Evolutionary conservation across 2,329 filamentous ascomycete genomes (phyloP).

Genomic region (Arthrobotrys musiformis): DNA sequence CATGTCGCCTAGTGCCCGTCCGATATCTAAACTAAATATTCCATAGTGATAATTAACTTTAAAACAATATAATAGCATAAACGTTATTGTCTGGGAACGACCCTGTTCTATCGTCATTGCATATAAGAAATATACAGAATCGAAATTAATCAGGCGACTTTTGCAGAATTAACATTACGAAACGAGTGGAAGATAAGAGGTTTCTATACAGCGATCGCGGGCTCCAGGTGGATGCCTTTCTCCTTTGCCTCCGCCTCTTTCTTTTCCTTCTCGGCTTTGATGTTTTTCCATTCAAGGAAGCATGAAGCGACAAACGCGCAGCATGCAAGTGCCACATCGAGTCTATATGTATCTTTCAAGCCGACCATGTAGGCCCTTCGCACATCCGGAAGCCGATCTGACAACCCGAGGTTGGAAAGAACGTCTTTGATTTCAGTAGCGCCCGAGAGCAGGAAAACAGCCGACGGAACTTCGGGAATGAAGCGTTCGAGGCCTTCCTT

Average conservation of each 20-base stretch:
- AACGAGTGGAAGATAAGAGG: background rate
- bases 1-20: too few species aligned
- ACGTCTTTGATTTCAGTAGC: constrained; percentile 65
- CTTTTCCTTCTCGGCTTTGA: constrained; percentile 57
- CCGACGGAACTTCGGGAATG: constrained; percentile 65
- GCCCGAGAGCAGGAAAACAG: constrained; percentile 68
- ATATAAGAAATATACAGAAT: background rate
- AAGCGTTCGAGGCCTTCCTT: constrained; percentile 60
- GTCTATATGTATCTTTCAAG: constrained; percentile 67
- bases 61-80: background rate
- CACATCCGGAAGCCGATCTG: constrained; percentile 64
- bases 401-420: constrained; percentile 61
- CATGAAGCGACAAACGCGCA: constrained; percentile 65
- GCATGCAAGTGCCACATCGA: constrained; percentile 66
- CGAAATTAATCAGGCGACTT: background rate
- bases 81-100: background rate
- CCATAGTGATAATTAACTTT: too few species aligned
- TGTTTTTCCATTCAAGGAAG: constrained; percentile 68
- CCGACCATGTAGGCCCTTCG: constrained; percentile 67
- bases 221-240: constrained; percentile 56
- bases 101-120: background rate
- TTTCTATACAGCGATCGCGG: constrained; percentile 30
- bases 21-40: too few species aligned
- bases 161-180: background rate
- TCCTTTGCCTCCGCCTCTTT: constrained; percentile 49